Evolutionary conservation across 768 basidiomycete species (phyloP), one percentile per base, ranked within the genome.

Genomic region (Sarcodon sp.): DNA sequence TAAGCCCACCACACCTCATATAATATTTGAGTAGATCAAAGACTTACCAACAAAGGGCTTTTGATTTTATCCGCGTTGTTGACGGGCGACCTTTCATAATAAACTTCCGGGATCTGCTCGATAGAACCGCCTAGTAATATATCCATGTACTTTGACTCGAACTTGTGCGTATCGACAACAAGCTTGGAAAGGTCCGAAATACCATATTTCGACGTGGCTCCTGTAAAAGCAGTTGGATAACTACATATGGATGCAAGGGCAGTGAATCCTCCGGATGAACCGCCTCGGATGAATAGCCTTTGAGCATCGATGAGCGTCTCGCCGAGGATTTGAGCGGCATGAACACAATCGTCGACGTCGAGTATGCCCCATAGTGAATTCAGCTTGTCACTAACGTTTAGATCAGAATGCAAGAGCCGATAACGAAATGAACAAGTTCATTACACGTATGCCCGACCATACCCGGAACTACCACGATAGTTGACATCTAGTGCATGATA

Each of bases 211-310:
- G 77, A 79, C 2, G 78, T 71, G 0, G 75, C 83, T 0, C 77
- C 84, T 0, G 82, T 73, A 53, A 82, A 86, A 18, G 68, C 61
- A 9, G 66, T 63, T 8, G 63, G 68, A 9, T 69, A 68, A 32
- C 62, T 57, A 47, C 68, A 68, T 8, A 79, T 61, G 8, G 70
- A 54, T 0, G 65, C 68, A 33, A 91, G 72, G 5, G 71, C 69
- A 2, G 84, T 86, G 60, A 70, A 87, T 0, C 87, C 87, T 2
- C 87, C 86, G 4, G 85, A 74, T 10, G 83, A 85, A 0, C 75
- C 69, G 0, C 87, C 88, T 3, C 82, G 77, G 51, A 90, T 80
- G 13, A 77, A 75, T 4, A 76, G 68, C 7, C 87, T 79, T 44
- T 72, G 62, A 1, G 67, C 63, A 51, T 91, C 87, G 47, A 85